Percentiles rank a stretch among this genome's conserved stretches.
phyloP scores from a whole-genome alignment of 1,139 yeast species.

The Pichia sp. region DNA sequence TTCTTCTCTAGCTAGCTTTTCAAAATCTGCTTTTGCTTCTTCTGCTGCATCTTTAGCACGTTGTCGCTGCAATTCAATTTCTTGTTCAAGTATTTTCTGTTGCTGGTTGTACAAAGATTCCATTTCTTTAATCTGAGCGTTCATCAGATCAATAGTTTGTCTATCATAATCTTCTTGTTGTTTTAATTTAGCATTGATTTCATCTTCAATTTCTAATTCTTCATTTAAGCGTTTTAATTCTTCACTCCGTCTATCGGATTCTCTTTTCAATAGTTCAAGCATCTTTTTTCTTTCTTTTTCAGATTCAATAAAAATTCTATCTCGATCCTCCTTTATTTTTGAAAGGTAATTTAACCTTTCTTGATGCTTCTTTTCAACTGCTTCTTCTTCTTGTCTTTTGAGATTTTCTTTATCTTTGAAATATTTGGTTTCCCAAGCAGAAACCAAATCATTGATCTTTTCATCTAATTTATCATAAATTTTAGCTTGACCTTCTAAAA shows the following conservation, averaged over 20 bases:
- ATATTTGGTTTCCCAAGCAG: constrained; percentile 2
- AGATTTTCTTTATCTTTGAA: neutral
- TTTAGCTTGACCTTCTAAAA: constrained; percentile 1
- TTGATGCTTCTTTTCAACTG: neutral
- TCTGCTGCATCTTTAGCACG: neutral
- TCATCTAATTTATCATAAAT: constrained; percentile 1
- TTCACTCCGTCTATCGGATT: constrained; percentile 1
- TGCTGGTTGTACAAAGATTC: constrained; percentile 3
- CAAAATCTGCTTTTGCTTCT: neutral
- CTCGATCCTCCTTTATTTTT: constrained; percentile 4
- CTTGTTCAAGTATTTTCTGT: constrained; percentile 3
- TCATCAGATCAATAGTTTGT: neutral
- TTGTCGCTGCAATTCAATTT: constrained; percentile 1
- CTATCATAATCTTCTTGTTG: neutral
- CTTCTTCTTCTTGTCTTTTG: constrained; percentile 1
- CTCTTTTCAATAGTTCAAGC: constrained; percentile 1
- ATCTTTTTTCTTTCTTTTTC: constrained; percentile 3
- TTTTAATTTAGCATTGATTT: constrained; percentile 2
- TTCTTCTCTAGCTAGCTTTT: no score
- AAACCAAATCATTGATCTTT: constrained; percentile 4
- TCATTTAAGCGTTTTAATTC: constrained; percentile 1
- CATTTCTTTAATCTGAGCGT: constrained; percentile 1
- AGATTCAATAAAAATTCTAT: constrained; percentile 3
- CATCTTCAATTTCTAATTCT: constrained; percentile 4
- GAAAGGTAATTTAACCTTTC: neutral